Evolutionary conservation across 2,329 filamentous ascomycete genomes (phyloP).

Genomic region (Fusarium sp.): DNA sequence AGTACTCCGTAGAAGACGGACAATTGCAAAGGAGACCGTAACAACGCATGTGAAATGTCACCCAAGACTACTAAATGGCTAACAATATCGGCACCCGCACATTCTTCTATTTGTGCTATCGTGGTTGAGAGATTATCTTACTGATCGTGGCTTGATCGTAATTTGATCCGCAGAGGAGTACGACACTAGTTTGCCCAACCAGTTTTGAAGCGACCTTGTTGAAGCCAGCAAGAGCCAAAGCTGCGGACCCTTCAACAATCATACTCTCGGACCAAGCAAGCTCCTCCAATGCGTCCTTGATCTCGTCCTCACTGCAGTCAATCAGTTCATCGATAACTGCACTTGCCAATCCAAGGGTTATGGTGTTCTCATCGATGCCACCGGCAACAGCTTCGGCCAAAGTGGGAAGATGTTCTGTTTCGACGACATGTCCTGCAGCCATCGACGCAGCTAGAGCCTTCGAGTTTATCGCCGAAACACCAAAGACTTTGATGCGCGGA

Average conservation of each 20-base stretch:
- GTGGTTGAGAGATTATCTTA: fast-evolving
- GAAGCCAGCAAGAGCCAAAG: background rate
- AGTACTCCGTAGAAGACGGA: too few species aligned
- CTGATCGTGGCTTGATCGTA: background rate
- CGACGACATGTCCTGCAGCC: background rate
- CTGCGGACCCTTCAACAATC: background rate
- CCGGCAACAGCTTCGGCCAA: background rate
- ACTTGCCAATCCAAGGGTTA: background rate
- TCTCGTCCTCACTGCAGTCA: background rate
- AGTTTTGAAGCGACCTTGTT: background rate
- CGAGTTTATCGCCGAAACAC: background rate
- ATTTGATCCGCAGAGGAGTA: background rate
- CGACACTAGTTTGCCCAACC: background rate
- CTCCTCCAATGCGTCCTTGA: background rate
- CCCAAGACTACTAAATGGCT: too few species aligned
- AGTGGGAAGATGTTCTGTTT: background rate
- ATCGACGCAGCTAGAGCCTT: background rate
- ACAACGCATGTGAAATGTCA: too few species aligned
- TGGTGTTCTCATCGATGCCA: background rate
- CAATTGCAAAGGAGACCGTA: too few species aligned
- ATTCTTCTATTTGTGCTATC: too few species aligned
- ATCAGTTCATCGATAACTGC: background rate
- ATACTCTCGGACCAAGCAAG: background rate
- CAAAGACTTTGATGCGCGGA: background rate
- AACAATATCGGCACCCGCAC: too few species aligned